Base-by-base conservation (phyloP, 441 rosid genomes). In the Euphorbia schlechtendalii region DNA sequence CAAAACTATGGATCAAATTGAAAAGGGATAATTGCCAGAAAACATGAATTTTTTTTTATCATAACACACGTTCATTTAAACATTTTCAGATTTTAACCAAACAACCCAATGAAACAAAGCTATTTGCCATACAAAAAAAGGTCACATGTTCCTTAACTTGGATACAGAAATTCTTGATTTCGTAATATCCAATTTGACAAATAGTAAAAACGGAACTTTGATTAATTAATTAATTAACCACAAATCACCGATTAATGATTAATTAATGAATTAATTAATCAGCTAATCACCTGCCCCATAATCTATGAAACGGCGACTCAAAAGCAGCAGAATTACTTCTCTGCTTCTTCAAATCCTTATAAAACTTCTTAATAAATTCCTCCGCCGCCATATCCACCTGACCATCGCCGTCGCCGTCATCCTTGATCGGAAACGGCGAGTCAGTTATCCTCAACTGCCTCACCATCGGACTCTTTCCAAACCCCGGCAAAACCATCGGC, bases 371-470 rank as follows among this genome's bases (percentile, higher is more conserved):
- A 24, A 92, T 92, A 62, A 92, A 92, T 69, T 89, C 98, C 53
- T 83, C 86, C 15, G 98, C 98, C 2, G 83, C 95, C 69, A 72
- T 81, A 73, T 92, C 95, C 49, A 92, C 96, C 48, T 72, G 64
- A 15, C n/a, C n/a, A n/a, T n/a, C n/a, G n/a, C 74, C 67, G n/a
- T 77, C 85, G 5, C 78, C 87, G 3, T 83, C 91, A 38, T 80
- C 81, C 24, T 81, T 86, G 32, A 84, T 58, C 0, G 98, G 92
- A 62, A 83, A 92, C 8, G 98, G 98, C 0, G 98, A 92, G 77
- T 89, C 98, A 11, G 93, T 92, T 66, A 92, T 86, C 71, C 96
- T 81, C 60, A 89, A 77, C 71, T 80, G 96, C 70, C 91, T 82
- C 58, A 70, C 96, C 76, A 80, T 61, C 3, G 88, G 92, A 20